These are phyloP conservation scores for Globisporangium barbulae DNA, from an alignment of 352 stramenopile species.

Conservation along the genomic window DNA sequence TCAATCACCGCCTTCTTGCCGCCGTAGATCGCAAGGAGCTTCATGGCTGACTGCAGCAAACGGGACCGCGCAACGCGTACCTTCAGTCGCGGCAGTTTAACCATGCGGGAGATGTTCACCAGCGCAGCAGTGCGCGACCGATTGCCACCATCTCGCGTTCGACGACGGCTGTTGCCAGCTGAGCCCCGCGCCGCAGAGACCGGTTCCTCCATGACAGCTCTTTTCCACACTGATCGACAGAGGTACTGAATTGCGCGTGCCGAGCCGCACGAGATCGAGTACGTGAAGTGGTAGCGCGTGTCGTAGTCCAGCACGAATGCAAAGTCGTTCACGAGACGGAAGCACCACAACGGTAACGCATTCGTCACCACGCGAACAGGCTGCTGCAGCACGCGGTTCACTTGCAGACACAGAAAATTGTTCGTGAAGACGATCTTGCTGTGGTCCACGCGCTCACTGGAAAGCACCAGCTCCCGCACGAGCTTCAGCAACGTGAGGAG, in stretches of 20 bases:
- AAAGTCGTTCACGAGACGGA: conserved; percentile 48
- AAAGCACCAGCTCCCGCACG: conserved; percentile 27
- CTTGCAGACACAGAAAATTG: conserved; percentile 52
- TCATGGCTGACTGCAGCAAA: conserved; percentile 66
- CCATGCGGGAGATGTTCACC: conserved; percentile 56
- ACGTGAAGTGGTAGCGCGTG: conserved; percentile 64
- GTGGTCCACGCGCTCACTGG: not conserved
- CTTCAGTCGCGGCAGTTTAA: conserved; percentile 73
- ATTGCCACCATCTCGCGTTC: conserved; percentile 33
- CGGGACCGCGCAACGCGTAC: conserved; percentile 61
- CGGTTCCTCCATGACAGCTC: conserved; percentile 50
- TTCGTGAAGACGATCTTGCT: conserved; percentile 45
- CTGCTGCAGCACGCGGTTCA: conserved; percentile 52
- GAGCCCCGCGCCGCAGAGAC: conserved; percentile 1
- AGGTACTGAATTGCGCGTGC: conserved; percentile 69
- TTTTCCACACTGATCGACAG: conserved; percentile 63
- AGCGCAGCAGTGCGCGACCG: conserved; percentile 34
- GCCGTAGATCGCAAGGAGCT: conserved; percentile 68
- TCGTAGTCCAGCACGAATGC: conserved; percentile 66
- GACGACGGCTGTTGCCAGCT: conserved; percentile 22
- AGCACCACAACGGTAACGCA: conserved; percentile 53
- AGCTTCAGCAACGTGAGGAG: conserved; percentile 45
- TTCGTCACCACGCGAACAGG: conserved; percentile 65
- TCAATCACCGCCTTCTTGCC: conserved; percentile 76
- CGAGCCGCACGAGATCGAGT: conserved; percentile 60